phyloP scores from a whole-genome alignment of 371 early-diverging fungal species.

The Zychaea mexicana region DNA sequence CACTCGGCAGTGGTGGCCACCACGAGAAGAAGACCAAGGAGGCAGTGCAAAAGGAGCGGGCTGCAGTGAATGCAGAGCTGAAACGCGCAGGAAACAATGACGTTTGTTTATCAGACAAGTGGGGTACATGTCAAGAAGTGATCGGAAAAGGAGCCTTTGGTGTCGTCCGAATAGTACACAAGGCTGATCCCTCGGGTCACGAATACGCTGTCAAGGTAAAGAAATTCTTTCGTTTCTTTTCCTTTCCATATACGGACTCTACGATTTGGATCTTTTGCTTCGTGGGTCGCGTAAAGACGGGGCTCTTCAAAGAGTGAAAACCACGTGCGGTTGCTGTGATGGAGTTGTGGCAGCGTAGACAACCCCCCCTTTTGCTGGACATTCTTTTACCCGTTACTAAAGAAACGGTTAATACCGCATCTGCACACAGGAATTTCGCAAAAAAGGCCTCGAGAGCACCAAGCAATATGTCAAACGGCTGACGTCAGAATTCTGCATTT shows the following conservation, averaged over 20 bases:
- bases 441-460: slow-evolving; percentile 51
- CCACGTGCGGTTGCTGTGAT: not conserved
- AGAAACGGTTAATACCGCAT: not conserved
- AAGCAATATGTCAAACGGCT: slow-evolving; percentile 67
- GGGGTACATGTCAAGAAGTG: slow-evolving; percentile 53
- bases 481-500: slow-evolving; percentile 75
- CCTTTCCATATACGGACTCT: not conserved
- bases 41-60: slow-evolving; percentile 34
- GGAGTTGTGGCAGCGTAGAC: too few species aligned
- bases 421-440: slow-evolving; percentile 65
- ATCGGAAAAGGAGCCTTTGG: slow-evolving; percentile 58
- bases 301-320: too few species aligned
- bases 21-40: slow-evolving; percentile 23
- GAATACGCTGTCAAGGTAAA: slow-evolving; percentile 57
- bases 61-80: slow-evolving; percentile 24
- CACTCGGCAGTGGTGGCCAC: slow-evolving; percentile 5
- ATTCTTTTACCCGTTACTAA: not conserved
- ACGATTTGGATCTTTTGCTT: too few species aligned
- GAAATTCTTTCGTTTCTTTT: not conserved
- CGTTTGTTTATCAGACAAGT: slow-evolving; percentile 37
- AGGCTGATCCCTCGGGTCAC: slow-evolving; percentile 23
- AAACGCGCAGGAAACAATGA: slow-evolving; percentile 15
- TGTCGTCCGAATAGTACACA: slow-evolving; percentile 49
- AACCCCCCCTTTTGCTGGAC: too few species aligned
- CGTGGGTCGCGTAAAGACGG: too few species aligned